phyloP scores from a whole-genome alignment of 345 rosid genomes.

The Arabis alpina region DNA sequence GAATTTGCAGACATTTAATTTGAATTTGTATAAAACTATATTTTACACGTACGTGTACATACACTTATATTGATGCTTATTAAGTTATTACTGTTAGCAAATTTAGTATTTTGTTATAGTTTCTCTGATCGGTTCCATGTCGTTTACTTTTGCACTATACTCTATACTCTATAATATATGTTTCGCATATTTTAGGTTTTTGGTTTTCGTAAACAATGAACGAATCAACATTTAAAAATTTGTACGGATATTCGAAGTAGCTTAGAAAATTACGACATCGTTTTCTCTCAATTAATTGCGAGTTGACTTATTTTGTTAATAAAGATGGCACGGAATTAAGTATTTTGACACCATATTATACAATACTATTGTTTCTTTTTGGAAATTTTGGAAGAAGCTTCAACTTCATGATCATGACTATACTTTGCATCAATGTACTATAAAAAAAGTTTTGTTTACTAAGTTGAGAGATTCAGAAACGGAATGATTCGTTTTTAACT shows the following conservation, averaged over 20 bases:
- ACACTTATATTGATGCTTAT: neutral
- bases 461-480: too few species aligned
- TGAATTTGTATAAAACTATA: neutral
- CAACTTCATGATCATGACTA: too few species aligned
- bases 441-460: too few species aligned
- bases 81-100: neutral
- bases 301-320: conserved; percentile 6
- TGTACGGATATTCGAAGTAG: conserved; percentile 18
- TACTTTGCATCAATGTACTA: too few species aligned
- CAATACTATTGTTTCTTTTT: too few species aligned
- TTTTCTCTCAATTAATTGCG: neutral
- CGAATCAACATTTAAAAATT: neutral
- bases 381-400: too few species aligned
- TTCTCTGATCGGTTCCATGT: neutral
- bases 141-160: neutral
- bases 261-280: neutral
- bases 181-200: neutral
- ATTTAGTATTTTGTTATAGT: neutral
- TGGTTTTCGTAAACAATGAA: neutral
- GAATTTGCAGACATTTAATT: too few species aligned
- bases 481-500: too few species aligned
- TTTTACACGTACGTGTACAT: neutral
- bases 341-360: too few species aligned
- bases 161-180: too few species aligned
- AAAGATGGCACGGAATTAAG: too few species aligned